These are phyloP conservation scores for Limnomonas spitsbergensis DNA, from an alignment of 139 green algal species.

Conservation along the genomic window DNA sequence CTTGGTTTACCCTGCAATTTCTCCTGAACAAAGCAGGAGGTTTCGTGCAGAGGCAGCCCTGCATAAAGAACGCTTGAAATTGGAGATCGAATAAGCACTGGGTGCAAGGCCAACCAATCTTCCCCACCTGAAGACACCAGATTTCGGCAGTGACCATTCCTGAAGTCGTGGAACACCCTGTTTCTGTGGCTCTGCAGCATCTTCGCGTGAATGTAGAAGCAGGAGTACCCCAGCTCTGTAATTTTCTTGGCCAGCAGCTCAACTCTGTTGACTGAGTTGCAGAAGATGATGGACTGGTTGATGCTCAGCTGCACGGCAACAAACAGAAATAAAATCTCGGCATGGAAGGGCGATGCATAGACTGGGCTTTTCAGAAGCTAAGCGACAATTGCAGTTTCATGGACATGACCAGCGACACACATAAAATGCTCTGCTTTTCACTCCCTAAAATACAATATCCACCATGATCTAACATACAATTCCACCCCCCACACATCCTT, in stretches of 20 bases:
- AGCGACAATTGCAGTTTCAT: too few species aligned
- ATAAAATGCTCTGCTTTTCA: too few species aligned
- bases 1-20: not conserved
- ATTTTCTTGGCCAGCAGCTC: constrained; percentile 99
- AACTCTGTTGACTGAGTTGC: constrained; percentile 98
- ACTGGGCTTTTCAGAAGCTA: too few species aligned
- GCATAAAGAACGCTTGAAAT: not conserved
- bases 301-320: constrained; percentile 86
- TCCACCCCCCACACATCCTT: too few species aligned
- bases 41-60: not conserved
- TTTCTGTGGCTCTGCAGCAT: constrained; percentile 99
- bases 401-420: too few species aligned
- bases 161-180: constrained; percentile 99
- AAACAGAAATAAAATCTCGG: constrained; percentile 3
- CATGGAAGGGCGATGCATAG: too few species aligned
- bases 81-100: not conserved
- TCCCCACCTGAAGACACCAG: constrained; percentile 86
- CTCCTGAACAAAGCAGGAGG: not conserved
- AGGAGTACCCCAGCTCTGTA: constrained; percentile 98
- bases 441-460: too few species aligned
- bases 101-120: not conserved
- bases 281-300: constrained; percentile 99
- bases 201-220: constrained; percentile 99
- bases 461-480: too few species aligned
- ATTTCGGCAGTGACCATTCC: constrained; percentile 96